Evolutionary conservation across 305 asterid genomes (phyloP), one percentile per base, ranked within the genome.

Genomic region (Petunia hybrid): DNA sequence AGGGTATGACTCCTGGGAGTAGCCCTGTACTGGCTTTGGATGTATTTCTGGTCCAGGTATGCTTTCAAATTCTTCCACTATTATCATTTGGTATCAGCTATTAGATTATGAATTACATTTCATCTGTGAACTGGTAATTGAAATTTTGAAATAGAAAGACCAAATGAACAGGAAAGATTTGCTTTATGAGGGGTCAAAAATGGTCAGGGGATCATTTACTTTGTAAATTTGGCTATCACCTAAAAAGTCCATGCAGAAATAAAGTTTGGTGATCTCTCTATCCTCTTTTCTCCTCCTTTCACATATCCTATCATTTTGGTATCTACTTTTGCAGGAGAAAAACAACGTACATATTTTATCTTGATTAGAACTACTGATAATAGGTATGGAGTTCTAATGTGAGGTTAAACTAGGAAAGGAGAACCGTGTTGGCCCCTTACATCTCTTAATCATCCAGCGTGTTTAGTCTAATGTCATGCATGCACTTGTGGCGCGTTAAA

Each of bases 1-100:
- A 92, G 89, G 93, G 95, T 40, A 45, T 86, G 8, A 7, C 97
- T 75, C 86, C 99, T 22, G 99, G 98, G 69, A 89, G 42, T 68
- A 86, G 85, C 76, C 98, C 99, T 2, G 98, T 94, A 84, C 97
- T 94, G 59, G 98, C 97, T 84, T 82, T 96, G 88, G 99, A 96
- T 78, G 98, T 96, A 80, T 96, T 96, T 94, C 85, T 96, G 86
- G 97, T 96, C 60, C 99, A 96, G 99, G 99, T 96, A 92, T 79
- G 69, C 74, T 12, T 1, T 73, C 13, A 51, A 46, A 51, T 73
- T 35, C 46, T 51, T 13, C 45, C 36, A 7, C 78, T 73, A 6
- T 48, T 53, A 73, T 35, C 78, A 51, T 51, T 73, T 51, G 36
- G 78, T 14, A 36, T 36, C 78, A 42, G 4, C 36, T 6, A 5